Base-by-base conservation (phyloP, 2,329 filamentous ascomycete genomes). In the Penicillium sp. region DNA sequence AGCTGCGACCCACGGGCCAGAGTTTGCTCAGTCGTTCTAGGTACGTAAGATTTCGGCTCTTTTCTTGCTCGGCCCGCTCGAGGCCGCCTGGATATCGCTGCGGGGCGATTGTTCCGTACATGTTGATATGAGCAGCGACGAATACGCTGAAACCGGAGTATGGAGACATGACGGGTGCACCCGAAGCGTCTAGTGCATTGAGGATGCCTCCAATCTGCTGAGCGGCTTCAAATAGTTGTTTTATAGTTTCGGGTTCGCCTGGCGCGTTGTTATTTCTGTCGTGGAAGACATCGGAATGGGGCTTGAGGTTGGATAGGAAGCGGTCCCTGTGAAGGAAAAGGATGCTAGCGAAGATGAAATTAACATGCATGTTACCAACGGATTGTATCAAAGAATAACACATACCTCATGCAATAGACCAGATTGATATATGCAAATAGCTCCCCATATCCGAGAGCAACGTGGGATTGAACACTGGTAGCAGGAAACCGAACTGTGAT, bases 131-230 rank as follows among this genome's bases (percentile, higher is more conserved):
- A 3, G 68, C 70, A 9, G 70, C 69, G 11, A 73, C 70, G 36
- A 73, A 73, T 34, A 72, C 62, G 27, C 70, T 73, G 55, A 72
- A 73, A 6, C 70, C 70, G 0, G 70, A 69, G 47, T 73, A 73
- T 2, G 70, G 70, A 1, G 70, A 72, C 47, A 73, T 71, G 1
- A 73, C 66, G 0, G 69, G 61, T 2, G 70, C 66, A 18, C 60
- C 62, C 0, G 67, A 72, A 36, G 63, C 59, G 19, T 72, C 67
- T 2, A 73, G 49, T 1, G 67, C 68, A 4, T 64, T 61, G 5
- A 73, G 40, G 2, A 73, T 66, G 1, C 63, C 62, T 1, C 66
- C 59, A 11, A 73, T 72, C 34, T 69, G 61, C 27, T 72, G 70
- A 0, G 69, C 70, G 4, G 68, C 67, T 23, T 66, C 60, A 38